These are phyloP conservation scores for Aspergillus aculeatus DNA, from an alignment of 2,329 filamentous ascomycete genomes.

Conservation along the genomic window DNA sequence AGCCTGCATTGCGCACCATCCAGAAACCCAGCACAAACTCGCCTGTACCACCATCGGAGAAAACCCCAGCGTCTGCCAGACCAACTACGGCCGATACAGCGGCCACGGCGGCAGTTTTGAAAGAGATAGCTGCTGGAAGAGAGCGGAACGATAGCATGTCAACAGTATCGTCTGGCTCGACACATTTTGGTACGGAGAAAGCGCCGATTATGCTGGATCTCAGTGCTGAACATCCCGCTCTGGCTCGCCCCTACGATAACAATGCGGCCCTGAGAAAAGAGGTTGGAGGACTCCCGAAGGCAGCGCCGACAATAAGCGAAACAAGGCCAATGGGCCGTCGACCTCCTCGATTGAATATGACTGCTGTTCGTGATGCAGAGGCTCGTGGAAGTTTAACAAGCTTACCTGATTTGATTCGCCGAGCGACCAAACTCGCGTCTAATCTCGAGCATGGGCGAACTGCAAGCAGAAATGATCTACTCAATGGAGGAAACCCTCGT, in stretches of 20 bases:
- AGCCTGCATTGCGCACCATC: conserved; percentile 44
- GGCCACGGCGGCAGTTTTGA: conserved; percentile 13
- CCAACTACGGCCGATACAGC: conserved; percentile 3
- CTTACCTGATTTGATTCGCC: conserved; percentile 82
- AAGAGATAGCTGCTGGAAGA: conserved; percentile 12
- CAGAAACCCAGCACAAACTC: conserved; percentile 30
- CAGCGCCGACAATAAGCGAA: conserved; percentile 40
- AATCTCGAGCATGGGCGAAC: conserved; percentile 82
- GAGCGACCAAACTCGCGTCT: conserved; percentile 80
- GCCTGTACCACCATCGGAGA: conserved; percentile 15
- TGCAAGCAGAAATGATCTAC: conserved; percentile 56
- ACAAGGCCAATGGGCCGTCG: conserved; percentile 39
- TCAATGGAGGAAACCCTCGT: conserved; percentile 30
- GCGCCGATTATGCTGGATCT: conserved; percentile 29
- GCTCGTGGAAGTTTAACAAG: conserved; percentile 87
- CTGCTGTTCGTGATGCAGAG: conserved; percentile 77
- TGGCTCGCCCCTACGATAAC: conserved; percentile 13
- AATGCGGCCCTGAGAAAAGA: conserved; percentile 26
- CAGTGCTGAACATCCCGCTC: conserved; percentile 7
- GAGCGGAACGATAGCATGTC: conserved; percentile 21
- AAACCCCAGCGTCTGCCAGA: conserved; percentile 4
- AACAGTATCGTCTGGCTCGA: conserved; percentile 21
- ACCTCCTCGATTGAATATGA: conserved; percentile 76
- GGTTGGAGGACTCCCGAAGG: conserved; percentile 24
- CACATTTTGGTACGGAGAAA: conserved; percentile 35